Evolutionary conservation across 208 protist genomes (phyloP), one percentile per base, ranked within the genome.

Genomic region (Leishmania major): DNA sequence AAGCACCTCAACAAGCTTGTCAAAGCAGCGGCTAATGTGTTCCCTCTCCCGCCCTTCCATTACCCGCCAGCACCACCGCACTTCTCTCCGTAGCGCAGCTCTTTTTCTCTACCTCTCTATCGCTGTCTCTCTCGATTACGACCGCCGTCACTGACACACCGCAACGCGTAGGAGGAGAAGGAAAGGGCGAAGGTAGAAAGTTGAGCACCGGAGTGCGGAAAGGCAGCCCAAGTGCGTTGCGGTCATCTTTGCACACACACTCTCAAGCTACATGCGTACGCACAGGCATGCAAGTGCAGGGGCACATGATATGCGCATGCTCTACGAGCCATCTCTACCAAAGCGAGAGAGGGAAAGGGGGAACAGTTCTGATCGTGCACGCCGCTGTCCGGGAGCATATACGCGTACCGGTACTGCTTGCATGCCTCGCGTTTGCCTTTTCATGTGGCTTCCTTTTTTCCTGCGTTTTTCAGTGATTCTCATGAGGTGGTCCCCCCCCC

Each of bases 1-100:
- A 78, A 77, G 62, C 82, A 49, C 8, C 49, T 85, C n/a, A 72
- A 71, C 35, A 53, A 79, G 31, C 60, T 85, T 10, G 43, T 81
- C 37, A 31, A 60, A 11, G 75, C 75, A 17, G 74, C 74, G 57
- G 75, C 75, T 45, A 64, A 67, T 31, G 35, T 35, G n/a, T 35
- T 78, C 15, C 59, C 82, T 17, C 2, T 67, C 22, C 75, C 55
- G 28, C 40, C 75, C 57, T 78, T 66, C 28, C 13, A 64, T 35
- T 78, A 35, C 11, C 75, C 22, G 10, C 57, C 53, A 28, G 15
- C 49, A 8, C 57, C 35, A 47, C 37, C 75, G 7, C 17, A 1
- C 25, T 49, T n/a, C 7, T 67, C 55, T 17, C 53, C 28, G 73
- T 67, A 66, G 75, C 22, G 25, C 45, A 28, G 25, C 45, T 31